Base-by-base conservation (phyloP, 441 rosid species). In the Mallotus repandus region DNA sequence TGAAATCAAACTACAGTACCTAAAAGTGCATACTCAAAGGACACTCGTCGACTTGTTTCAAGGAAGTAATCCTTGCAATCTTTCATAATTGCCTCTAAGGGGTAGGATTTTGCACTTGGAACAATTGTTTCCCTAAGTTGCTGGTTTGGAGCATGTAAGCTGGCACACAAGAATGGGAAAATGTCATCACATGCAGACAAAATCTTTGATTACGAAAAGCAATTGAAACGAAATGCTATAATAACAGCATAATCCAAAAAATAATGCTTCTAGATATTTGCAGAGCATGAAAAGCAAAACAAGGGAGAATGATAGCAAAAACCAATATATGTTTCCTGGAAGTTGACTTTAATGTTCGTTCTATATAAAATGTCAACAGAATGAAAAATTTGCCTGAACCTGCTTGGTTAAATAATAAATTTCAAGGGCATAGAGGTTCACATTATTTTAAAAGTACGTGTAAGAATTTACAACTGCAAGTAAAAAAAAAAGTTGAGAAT, bases 111-210 rank as follows among this genome's bases (percentile, higher is more conserved):
- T 54, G 99, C 97, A 85, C 98, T 91, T 57, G 99, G 98, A 52
- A 91, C 99, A 72, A 93, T 90, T 54, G 87, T 82, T 82, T 93
- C 98, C 75, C 97, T 80, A 54, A 96, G 97, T 81, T 87, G 79
- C 91, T 93, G 98, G 83, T 82, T 91, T 72, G 99, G 92, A 73
- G 99, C 97, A 79, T 91, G 98, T 73, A 93, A 82, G 89, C 98
- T 93, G 81, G 64, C 68, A 74, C 63, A 63, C 72, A 63, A 35
- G 50, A 74, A 25, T 29, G 35, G 57, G 35, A 57, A 64, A 65
- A 56, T 1, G 16, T 43, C 18, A 29, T 63, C 63, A 25, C 15
- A 25, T 25, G 54, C 62, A 19, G 35, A 70, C 54, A 32, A 46
- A 8, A 46, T 14, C 18, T 14, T 38, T 32, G 22, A 4, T 68